Conservation (phyloP, 306 rosid genomes). For the Prunus salicina region DNA sequence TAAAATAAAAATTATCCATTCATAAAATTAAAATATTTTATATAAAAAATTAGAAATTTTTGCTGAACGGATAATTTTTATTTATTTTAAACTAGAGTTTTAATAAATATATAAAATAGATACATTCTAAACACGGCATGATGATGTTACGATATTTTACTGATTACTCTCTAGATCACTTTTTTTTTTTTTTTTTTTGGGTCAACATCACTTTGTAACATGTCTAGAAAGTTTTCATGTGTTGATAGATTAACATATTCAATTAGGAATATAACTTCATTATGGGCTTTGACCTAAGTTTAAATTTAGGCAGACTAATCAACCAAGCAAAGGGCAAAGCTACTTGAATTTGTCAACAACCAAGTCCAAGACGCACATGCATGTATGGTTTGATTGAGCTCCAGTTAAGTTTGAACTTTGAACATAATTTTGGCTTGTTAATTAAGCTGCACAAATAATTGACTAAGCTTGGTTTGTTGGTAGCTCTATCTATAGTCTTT, state of each 20-base stretch:
- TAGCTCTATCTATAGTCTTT: background rate
- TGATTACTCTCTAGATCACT: too few species aligned
- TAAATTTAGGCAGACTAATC: background rate
- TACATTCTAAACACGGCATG: too few species aligned
- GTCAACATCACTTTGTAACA: too few species aligned
- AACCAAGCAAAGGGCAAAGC: background rate
- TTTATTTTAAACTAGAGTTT: too few species aligned
- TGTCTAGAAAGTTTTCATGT: too few species aligned
- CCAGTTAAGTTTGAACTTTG: background rate
- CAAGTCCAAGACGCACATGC: background rate
- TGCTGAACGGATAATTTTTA: too few species aligned
- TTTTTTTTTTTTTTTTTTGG: too few species aligned
- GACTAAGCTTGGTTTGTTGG: background rate
- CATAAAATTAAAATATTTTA: too few species aligned
- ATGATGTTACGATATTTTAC: too few species aligned
- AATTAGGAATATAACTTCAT: background rate
- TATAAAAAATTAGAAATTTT: too few species aligned
- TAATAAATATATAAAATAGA: too few species aligned
- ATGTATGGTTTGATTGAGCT: background rate
- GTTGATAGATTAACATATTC: background rate
- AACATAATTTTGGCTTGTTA: background rate
- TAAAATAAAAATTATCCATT: too few species aligned
- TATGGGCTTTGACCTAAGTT: background rate
- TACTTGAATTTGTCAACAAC: background rate
- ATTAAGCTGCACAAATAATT: background rate